Evolutionary conservation across 2,329 filamentous ascomycete genomes (phyloP).

Genomic region (Colletotrichum camelliae): DNA sequence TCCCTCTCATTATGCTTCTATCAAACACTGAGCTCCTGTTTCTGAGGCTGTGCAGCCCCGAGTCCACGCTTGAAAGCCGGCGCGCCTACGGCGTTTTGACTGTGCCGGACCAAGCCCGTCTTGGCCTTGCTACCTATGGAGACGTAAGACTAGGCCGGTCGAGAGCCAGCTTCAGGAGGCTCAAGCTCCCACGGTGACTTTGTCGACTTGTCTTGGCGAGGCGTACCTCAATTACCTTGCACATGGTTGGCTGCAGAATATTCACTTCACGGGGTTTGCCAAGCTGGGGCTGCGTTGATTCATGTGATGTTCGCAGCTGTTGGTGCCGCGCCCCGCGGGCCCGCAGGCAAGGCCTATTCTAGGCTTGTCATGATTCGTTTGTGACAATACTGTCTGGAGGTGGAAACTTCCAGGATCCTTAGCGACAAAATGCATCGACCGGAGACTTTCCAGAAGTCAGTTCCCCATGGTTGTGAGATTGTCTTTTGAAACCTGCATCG

Average conservation of each 20-base stretch:
- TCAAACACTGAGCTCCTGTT: not conserved
- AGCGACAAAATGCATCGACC: not conserved
- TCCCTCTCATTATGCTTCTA: not conserved
- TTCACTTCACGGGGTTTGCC: not conserved
- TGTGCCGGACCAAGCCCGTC: not conserved
- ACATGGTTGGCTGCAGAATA: not conserved
- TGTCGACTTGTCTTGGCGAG: not conserved
- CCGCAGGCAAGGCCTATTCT: not conserved
- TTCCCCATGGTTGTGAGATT: not conserved
- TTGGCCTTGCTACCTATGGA: not conserved
- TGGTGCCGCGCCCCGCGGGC: not conserved
- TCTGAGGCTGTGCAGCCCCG: not conserved
- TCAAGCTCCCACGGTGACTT: not conserved
- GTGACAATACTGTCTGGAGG: not conserved
- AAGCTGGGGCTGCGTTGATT: not conserved
- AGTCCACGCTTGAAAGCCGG: not conserved
- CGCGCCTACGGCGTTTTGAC: not conserved
- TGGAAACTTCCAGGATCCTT: not conserved
- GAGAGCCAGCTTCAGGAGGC: not conserved
- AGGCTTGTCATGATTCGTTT: not conserved
- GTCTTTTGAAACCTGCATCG: not conserved
- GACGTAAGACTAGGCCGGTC: not conserved
- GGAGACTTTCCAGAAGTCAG: not conserved
- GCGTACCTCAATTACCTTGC: not conserved
- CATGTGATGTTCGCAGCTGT: not conserved